Evolutionary conservation across 2,329 filamentous ascomycete genomes (phyloP).

Genomic region (Aureobasidium melanogenum): DNA sequence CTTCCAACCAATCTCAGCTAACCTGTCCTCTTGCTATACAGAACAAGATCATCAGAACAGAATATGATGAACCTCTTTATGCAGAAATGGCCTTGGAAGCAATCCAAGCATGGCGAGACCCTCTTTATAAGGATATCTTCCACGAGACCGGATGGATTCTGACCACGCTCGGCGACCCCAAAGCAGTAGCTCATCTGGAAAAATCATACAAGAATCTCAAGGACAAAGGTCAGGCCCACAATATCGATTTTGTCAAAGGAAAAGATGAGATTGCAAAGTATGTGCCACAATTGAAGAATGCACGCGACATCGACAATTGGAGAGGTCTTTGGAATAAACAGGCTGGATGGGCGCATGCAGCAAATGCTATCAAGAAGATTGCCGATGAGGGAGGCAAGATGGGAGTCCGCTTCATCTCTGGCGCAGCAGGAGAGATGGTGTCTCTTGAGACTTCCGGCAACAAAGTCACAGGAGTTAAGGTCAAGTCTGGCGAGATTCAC

Average conservation of each 20-base stretch:
- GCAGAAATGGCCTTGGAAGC: slow-evolving; percentile 16
- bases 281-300: slow-evolving; percentile 37
- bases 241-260: slow-evolving; percentile 25
- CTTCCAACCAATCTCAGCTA: no score
- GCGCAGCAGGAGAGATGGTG: slow-evolving; percentile 31
- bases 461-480: slow-evolving; percentile 36
- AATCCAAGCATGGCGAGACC: slow-evolving; percentile 15
- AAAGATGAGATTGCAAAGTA: slow-evolving; percentile 18
- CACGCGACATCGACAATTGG: slow-evolving; percentile 40
- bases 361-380: slow-evolving; percentile 39
- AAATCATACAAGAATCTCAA: slow-evolving; percentile 29
- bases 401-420: slow-evolving; percentile 41
- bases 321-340: slow-evolving; percentile 39
- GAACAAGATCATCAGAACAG: slow-evolving; percentile 18
- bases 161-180: slow-evolving; percentile 15
- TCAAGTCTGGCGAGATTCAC: slow-evolving; percentile 34
- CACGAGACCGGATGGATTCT: slow-evolving; percentile 35
- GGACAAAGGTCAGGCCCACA: slow-evolving; percentile 34
- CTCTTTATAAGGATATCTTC: slow-evolving; percentile 23
- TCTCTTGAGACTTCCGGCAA: slow-evolving; percentile 29
- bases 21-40: not conserved
- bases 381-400: slow-evolving; percentile 37
- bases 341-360: slow-evolving; percentile 47
- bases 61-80: slow-evolving; percentile 17
- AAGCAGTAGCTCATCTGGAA: slow-evolving; percentile 12